Percentiles rank a stretch among this genome's conserved stretches.
Evolutionary conservation across 768 basidiomycete genomes (phyloP).

Genomic region (Lactarius sp.): DNA sequence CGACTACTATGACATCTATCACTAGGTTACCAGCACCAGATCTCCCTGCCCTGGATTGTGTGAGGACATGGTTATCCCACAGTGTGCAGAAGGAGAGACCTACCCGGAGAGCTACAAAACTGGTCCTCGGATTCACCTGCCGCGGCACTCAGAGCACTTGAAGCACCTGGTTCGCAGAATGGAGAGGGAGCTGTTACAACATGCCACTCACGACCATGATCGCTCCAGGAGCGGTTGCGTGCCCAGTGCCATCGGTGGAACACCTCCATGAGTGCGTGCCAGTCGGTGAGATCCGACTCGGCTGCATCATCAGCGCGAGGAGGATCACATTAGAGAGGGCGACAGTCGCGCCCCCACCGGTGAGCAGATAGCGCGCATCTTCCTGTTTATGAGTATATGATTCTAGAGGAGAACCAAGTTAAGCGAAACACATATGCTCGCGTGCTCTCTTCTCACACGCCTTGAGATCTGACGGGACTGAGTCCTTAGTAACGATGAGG

Average conservation of each 20-base stretch:
- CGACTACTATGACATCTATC: too few species aligned
- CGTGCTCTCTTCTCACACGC: conserved; percentile 32
- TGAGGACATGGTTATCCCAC: too few species aligned
- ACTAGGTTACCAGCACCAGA: too few species aligned
- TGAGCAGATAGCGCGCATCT: conserved; percentile 96
- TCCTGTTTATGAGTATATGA: conserved; percentile 74
- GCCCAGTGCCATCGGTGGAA: conserved; percentile 81
- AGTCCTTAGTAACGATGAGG: conserved; percentile 83
- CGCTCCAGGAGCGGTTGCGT: conserved; percentile 69
- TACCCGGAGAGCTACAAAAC: conserved; percentile 88
- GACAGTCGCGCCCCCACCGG: conserved; percentile 98
- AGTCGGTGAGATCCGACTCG: conserved; percentile 42
- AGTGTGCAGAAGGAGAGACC: conserved; percentile 33
- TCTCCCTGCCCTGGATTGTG: too few species aligned
- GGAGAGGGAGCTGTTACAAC: conserved; percentile 64
- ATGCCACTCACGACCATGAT: conserved; percentile 93
- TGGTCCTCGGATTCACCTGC: conserved; percentile 82
- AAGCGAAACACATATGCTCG: neutral
- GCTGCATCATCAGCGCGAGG: conserved; percentile 56
- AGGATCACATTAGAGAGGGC: conserved; percentile 82
- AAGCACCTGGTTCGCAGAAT: conserved; percentile 84
- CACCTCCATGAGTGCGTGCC: conserved; percentile 45
- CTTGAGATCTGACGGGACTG: conserved; percentile 78
- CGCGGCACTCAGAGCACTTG: conserved; percentile 94
- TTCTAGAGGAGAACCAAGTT: conserved; percentile 36